Conservation (phyloP, 768 basidiomycete species). For the Lactarius akahatsu region DNA sequence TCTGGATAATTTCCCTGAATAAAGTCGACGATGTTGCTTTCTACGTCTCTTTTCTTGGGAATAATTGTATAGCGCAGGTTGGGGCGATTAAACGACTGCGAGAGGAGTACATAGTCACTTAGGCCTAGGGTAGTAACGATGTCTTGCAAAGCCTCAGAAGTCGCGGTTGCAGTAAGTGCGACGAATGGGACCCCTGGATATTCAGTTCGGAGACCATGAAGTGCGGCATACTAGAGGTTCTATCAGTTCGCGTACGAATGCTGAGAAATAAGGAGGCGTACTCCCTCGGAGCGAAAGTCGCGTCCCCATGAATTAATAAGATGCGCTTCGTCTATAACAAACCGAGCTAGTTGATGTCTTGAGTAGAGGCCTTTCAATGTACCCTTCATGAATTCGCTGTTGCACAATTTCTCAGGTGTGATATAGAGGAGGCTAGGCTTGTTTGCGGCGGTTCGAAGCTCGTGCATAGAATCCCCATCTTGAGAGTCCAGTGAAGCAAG, state of each 20-base stretch:
- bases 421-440: conserved; percentile 78
- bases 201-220: conserved; percentile 57
- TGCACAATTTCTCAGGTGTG: conserved; percentile 85
- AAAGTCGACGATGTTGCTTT: conserved; percentile 64
- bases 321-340: conserved; percentile 97
- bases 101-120: conserved; percentile 54
- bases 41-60: conserved; percentile 45
- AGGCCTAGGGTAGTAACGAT: conserved; percentile 72
- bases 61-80: conserved; percentile 79
- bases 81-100: conserved; percentile 90
- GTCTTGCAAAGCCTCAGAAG: conserved; percentile 71
- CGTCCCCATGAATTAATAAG: conserved; percentile 94
- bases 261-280: conserved; percentile 12
- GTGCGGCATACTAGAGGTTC: conserved; percentile 35
- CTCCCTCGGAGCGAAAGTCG: conserved; percentile 66
- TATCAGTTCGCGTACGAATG: neutral
- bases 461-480: conserved; percentile 37
- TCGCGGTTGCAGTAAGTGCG: conserved; percentile 96
- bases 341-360: conserved; percentile 66
- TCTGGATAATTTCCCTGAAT: conserved; percentile 57
- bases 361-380: conserved; percentile 61
- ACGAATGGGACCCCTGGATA: conserved; percentile 88
- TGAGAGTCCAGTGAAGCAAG: conserved; percentile 40
- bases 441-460: conserved; percentile 45
- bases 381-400: conserved; percentile 53